These are phyloP conservation scores for Abelmoschus esculentus DNA, from an alignment of 345 rosid genomes.

Conservation along the genomic window DNA sequence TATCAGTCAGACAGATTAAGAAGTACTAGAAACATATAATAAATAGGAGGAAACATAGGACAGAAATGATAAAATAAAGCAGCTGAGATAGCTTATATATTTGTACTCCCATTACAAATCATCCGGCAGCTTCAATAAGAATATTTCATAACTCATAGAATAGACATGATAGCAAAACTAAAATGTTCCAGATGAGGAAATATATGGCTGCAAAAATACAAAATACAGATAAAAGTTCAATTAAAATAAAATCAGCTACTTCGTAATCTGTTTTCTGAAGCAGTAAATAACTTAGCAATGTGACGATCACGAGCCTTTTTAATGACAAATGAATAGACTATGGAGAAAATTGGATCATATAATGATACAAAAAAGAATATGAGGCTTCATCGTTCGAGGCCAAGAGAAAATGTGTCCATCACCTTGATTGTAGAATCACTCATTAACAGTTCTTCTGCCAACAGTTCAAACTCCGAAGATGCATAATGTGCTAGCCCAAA, in stretches of 20 bases:
- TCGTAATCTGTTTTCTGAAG: neutral
- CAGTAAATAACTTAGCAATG: neutral
- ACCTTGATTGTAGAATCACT: slow-evolving; percentile 5
- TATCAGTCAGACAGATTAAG: slow-evolving; percentile 9
- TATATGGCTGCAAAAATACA: neutral
- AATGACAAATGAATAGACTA: neutral
- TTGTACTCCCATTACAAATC: neutral
- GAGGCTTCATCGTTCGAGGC: neutral
- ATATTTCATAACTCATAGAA: neutral
- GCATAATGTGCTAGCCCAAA: slow-evolving; percentile 89
- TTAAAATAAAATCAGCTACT: neutral
- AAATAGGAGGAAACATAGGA: neutral
- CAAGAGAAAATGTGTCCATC: neutral
- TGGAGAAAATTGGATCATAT: neutral
- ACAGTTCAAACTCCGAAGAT: slow-evolving; percentile 86
- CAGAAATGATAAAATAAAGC: neutral
- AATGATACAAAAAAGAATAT: neutral
- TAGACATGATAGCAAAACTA: neutral
- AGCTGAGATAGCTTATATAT: neutral
- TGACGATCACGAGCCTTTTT: neutral
- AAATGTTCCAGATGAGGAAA: no score
- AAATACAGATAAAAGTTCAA: neutral
- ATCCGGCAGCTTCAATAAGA: neutral
- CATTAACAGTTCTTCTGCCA: slow-evolving; percentile 65
- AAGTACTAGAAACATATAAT: neutral